Conservation (phyloP, 768 basidiomycete species). For the Pleurotus tuber-regium region DNA sequence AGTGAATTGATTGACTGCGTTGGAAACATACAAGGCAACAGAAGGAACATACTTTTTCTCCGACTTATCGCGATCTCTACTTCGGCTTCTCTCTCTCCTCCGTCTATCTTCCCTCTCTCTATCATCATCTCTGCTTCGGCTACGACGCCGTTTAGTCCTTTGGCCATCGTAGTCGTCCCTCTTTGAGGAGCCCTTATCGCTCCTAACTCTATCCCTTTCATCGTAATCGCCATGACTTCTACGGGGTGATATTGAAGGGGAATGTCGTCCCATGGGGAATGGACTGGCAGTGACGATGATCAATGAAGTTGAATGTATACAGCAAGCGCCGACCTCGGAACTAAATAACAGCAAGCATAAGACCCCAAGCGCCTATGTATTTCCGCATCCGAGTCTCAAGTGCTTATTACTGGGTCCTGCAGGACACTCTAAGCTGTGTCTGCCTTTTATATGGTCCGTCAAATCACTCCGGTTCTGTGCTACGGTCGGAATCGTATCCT, state of each 20-base stretch:
- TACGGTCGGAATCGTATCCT: not conserved
- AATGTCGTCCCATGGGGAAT: conserved; percentile 46
- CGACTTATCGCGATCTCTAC: conserved; percentile 36
- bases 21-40: not conserved
- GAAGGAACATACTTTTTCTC: conserved; percentile 43
- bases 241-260: conserved; percentile 41
- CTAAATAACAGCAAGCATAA: too few relatives aligned
- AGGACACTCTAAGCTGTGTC: not conserved
- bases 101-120: conserved; percentile 20
- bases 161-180: conserved; percentile 30
- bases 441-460: not conserved
- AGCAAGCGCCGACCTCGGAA: too few relatives aligned
- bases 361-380: too few relatives aligned
- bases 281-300: too few relatives aligned
- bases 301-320: too few relatives aligned
- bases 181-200: conserved; percentile 26
- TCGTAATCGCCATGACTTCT: conserved; percentile 37
- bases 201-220: conserved; percentile 29
- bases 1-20: conserved; percentile 9
- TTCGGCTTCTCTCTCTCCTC: conserved; percentile 35
- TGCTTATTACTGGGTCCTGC: too few relatives aligned
- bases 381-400: not conserved
- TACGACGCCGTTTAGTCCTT: conserved; percentile 25
- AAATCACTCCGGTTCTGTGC: not conserved
- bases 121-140: conserved; percentile 27